These are phyloP conservation scores for Aspergillus incahuasiensis DNA, from an alignment of 495 filamentous ascomycete species.

Conservation along the genomic window DNA sequence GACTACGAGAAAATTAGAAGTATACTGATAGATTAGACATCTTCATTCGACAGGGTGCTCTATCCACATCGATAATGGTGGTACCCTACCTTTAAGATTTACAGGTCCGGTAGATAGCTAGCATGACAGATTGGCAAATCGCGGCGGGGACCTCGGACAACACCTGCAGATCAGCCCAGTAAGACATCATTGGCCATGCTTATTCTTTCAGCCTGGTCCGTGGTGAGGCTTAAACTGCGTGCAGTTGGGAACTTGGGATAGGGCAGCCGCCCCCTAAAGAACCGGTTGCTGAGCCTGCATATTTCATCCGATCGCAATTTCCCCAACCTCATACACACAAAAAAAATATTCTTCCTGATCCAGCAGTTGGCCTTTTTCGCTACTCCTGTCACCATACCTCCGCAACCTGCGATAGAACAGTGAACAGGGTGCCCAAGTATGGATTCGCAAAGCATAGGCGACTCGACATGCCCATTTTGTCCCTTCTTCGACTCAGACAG, in stretches of 20 bases:
- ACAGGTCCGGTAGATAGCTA: too few species aligned
- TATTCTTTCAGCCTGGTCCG: not conserved
- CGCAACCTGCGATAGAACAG: too few species aligned
- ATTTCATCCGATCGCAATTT: not conserved
- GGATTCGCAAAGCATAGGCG: conserved; percentile 14
- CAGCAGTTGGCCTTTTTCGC: too few species aligned
- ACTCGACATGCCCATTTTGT: conserved; percentile 50
- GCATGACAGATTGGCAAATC: not conserved
- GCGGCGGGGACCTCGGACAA: not conserved
- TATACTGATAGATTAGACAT: too few species aligned
- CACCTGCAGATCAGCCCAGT: not conserved
- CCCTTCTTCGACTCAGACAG: conserved; percentile 46
- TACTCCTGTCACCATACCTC: too few species aligned
- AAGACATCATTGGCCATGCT: not conserved
- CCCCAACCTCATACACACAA: not conserved
- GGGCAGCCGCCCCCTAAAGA: too few species aligned
- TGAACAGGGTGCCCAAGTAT: conserved; percentile 11
- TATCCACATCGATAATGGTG: too few species aligned
- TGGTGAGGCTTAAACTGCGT: not conserved
- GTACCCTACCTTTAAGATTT: too few species aligned
- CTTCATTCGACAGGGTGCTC: too few species aligned
- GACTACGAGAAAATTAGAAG: too few species aligned
- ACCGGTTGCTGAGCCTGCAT: not conserved
- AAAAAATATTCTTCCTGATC: too few species aligned
- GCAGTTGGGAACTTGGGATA: too few species aligned